Evolutionary conservation across 768 basidiomycete genomes (phyloP), one percentile per base, ranked within the genome.

Genomic region (Tricholoma furcatifolium): DNA sequence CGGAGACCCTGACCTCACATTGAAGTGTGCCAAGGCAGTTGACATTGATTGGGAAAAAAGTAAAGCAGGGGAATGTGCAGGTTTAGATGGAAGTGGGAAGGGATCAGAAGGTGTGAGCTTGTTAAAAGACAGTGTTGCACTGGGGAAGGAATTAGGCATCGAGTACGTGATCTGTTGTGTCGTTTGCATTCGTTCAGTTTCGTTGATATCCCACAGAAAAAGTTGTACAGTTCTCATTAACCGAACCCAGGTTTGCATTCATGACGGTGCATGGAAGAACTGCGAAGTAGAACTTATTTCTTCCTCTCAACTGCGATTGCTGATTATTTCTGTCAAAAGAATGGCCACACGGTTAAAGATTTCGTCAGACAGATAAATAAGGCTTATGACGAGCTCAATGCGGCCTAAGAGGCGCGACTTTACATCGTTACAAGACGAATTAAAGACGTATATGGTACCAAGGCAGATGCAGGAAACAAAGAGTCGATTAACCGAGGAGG

Each of bases 221-320:
- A 94, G 92, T 65, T 97, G 94, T 72, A 93, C 93, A 6, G 75
- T 98, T 41, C 62, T 92, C 35, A 89, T 98, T 61, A 87, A 81
- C 60, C 78, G 74, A 2, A 75, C 72, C 58, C 71, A 78, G 56
- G 82, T 87, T 12, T 93, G 91, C 62, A 76, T 93, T 36, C 87
- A 85, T 50, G 91, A 94, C 62, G 82, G 75, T 7, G 78, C 71
- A 44, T 93, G 92, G 91, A 83, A 87, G 63, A 70, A 84, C 42
- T 95, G 90, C 65, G 83, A 89, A 70, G 89, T 90, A 61, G 65
- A 67, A 55, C 35, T 17, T 11, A 24, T 31, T 12, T 38, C n/a
- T 12, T 4, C 4, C n/a, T 23, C 31, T 41, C n/a, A 8, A 35
- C 17, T 27, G 11, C 7, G 18, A 39, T 51, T 46, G 7, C 24